These are phyloP conservation scores for Penicillium samsonianum DNA, from an alignment of 495 filamentous ascomycete species.

Conservation along the genomic window DNA sequence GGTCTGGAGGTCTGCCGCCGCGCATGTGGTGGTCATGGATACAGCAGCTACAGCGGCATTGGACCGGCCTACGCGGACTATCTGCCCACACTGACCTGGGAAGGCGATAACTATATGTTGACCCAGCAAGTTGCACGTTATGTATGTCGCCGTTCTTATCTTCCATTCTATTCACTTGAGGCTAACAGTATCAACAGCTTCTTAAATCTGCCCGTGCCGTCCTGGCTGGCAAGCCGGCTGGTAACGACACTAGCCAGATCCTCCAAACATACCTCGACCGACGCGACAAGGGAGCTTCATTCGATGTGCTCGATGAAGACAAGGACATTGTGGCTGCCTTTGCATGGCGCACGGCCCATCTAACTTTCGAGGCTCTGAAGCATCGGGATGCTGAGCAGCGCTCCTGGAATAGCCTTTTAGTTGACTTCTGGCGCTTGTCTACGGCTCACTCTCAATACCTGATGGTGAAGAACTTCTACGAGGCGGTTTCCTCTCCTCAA, in stretches of 20 bases:
- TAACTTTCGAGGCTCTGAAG: constrained; percentile 71
- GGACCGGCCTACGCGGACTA: constrained; percentile 68
- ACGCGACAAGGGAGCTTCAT: constrained; percentile 65
- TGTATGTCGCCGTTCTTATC: constrained; percentile 33
- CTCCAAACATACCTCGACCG: constrained; percentile 59
- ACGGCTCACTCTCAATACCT: constrained; percentile 71
- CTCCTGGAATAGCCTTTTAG: constrained; percentile 69
- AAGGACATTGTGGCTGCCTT: constrained; percentile 66
- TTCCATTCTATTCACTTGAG: neutral
- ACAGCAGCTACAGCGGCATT: constrained; percentile 68
- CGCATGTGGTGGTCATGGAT: constrained; percentile 75
- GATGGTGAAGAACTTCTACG: constrained; percentile 71
- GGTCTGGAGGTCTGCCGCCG: constrained; percentile 70
- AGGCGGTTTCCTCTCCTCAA: constrained; percentile 56
- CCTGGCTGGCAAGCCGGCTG: constrained; percentile 52
- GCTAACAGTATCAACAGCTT: constrained; percentile 35
- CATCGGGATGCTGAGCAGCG: constrained; percentile 69
- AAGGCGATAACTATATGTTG: constrained; percentile 77
- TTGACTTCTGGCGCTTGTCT: constrained; percentile 71
- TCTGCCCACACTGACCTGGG: constrained; percentile 65
- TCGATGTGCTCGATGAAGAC: constrained; percentile 64
- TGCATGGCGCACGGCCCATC: constrained; percentile 68
- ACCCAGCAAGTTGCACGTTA: constrained; percentile 78
- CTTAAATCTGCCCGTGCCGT: constrained; percentile 66
- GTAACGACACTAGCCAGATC: constrained; percentile 60